These are phyloP conservation scores for Osmanthus fragrans DNA, from an alignment of 257 asterid genomes.

Conservation along the genomic window DNA sequence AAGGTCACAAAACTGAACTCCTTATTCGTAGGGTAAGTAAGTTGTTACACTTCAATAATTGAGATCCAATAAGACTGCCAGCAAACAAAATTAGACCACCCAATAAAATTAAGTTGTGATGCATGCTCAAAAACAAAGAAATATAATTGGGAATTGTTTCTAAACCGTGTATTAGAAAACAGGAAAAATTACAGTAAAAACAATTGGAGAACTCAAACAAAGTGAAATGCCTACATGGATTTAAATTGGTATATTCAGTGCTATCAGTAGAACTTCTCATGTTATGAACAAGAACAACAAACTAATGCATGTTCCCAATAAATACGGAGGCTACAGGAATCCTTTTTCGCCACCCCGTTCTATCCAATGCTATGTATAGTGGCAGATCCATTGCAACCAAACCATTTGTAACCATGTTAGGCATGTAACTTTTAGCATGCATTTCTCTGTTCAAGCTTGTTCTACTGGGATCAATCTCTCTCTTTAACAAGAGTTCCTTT, in stretches of 20 bases:
- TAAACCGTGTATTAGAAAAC: background rate
- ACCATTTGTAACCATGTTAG: background rate
- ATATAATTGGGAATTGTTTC: background rate
- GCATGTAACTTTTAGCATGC: background rate
- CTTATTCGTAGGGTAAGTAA: background rate
- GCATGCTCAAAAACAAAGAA: background rate
- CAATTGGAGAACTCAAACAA: slow-evolving; percentile 6
- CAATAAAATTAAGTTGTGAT: background rate
- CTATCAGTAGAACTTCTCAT: background rate
- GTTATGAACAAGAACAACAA: background rate
- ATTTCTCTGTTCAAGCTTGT: background rate
- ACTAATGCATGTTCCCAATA: background rate
- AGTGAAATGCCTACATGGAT: background rate
- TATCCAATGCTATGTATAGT: background rate
- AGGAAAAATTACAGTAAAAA: background rate
- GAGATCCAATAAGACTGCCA: background rate
- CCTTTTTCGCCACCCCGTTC: background rate
- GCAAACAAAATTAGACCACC: background rate
- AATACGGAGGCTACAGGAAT: background rate
- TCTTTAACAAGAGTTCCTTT: background rate
- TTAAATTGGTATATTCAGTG: background rate
- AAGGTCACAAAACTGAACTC: slow-evolving; percentile 16
- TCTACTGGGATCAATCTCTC: background rate
- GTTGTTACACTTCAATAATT: background rate
- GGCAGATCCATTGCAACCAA: background rate